phyloP scores from a whole-genome alignment of 257 asterid genomes.

The Prunella vulgaris region DNA sequence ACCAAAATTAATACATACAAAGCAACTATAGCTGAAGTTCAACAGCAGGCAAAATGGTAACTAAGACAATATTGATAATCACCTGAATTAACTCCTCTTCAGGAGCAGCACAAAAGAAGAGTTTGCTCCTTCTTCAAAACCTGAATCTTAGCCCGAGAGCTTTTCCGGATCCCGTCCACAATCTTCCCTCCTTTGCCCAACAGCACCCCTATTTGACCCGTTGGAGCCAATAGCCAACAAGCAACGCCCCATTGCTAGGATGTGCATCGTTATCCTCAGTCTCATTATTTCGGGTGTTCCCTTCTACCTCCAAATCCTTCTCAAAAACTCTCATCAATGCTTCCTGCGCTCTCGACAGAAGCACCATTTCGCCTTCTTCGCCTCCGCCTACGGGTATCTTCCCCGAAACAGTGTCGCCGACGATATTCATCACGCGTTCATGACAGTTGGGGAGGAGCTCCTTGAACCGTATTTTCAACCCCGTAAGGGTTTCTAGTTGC shows the following conservation, averaged over 20 bases:
- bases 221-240: slow-evolving; percentile 42
- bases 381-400: slow-evolving; percentile 20
- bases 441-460: slow-evolving; percentile 35
- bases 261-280: slow-evolving; percentile 9
- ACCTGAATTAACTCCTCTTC: slow-evolving; percentile 64
- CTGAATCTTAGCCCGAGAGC: slow-evolving; percentile 44
- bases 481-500: slow-evolving; percentile 39
- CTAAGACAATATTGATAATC: background rate
- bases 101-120: too few relatives aligned
- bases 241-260: slow-evolving; percentile 19
- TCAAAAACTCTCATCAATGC: slow-evolving; percentile 52
- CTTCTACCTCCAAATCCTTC: slow-evolving; percentile 48
- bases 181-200: slow-evolving; percentile 51
- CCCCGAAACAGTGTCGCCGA: slow-evolving; percentile 36
- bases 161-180: slow-evolving; percentile 33
- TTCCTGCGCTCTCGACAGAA: slow-evolving; percentile 47
- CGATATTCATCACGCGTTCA: slow-evolving; percentile 52
- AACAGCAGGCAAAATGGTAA: background rate
- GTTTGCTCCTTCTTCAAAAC: too few relatives aligned
- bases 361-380: slow-evolving; percentile 23
- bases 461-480: slow-evolving; percentile 37
- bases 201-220: slow-evolving; percentile 39
- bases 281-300: slow-evolving; percentile 14
- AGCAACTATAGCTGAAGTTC: background rate
- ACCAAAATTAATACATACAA: too few relatives aligned